Base-by-base conservation (phyloP, 2,329 filamentous ascomycete species). In the Helotiales sp. region DNA sequence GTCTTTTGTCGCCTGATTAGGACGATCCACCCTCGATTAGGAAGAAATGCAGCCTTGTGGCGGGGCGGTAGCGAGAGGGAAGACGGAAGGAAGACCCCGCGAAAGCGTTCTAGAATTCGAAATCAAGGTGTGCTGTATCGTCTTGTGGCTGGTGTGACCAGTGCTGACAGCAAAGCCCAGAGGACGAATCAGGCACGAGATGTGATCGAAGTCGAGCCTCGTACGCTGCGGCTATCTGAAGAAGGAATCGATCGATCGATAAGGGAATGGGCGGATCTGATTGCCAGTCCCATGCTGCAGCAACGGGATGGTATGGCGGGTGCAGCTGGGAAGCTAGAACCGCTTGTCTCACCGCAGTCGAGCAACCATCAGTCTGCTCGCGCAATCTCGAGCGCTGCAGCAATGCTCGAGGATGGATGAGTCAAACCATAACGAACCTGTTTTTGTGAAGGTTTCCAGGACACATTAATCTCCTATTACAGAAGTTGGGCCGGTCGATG, bases 141-240 rank as follows among this genome's bases (percentile, higher is more conserved):
- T 22, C 25, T 27, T 31, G 52, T 54, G 52, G 40, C 42, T 54
- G 29, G 40, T 54, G 52, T 46, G 52, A 54, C 34, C 52, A 47
- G 22, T 19, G 52, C 38, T 36, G 52, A 17, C 2, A n/a, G 13
- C 30, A 30, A 19, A n/a, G 15, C 25, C 25, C 19, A 25, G 17
- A 6, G 22, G 42, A 7, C 25, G 2, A 29, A 29, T 29, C 42
- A 46, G 13, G 13, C 42, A 46, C 25, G 12, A 15, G 22, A 22
- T 30, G n/a, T n/a, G n/a, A n/a, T n/a, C n/a, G 5, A 24, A 30
- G 22, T 24, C 27, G 15, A 7, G 27, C 17, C 27, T 48, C n/a
- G n/a, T n/a, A n/a, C n/a, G n/a, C n/a, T n/a, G n/a, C n/a, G n/a
- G n/a, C n/a, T n/a, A n/a, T n/a, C n/a, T n/a, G n/a, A n/a, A n/a